Evolutionary conservation across 2,329 filamentous ascomycete genomes (phyloP), one percentile per base, ranked within the genome.

Genomic region (Xylaria hypoxylon): DNA sequence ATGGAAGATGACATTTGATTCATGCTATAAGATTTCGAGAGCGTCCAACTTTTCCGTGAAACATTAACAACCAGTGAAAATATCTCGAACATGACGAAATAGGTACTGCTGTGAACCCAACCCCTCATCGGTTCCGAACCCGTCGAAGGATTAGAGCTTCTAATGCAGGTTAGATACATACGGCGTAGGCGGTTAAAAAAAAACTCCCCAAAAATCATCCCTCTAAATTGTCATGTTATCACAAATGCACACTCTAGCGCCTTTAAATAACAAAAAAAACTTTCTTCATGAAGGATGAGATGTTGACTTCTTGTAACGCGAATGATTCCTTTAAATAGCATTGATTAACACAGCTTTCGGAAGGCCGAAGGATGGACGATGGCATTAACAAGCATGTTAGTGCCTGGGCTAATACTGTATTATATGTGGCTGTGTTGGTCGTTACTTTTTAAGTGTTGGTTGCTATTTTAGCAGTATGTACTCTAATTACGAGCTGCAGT

Each of bases 351-450:
- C 24, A 10, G 35, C 11, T 42, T 28, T 19, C 31, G 5, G 38
- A 38, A n/a, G 45, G n/a, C 31, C 8, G 38, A 38, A n/a, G 45
- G n/a, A 52, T 35, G 19, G 10, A 22, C 22, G 28, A 19, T 6
- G n/a, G 26, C 15, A 52, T 15, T 11, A 48, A 7, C 5, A 17
- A 6, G 8, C 13, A 48, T 3, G 13, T 38, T 3, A 38, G n/a
- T 38, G 35, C 24, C 22, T 48, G 11, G 13, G 6, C 22, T 26
- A 52, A 19, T 33, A n/a, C 31, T 13, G 2, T 35, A 8, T 24
- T 24, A 19, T 24, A 48, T 57, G 56, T 58, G 65, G 65, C 55
- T 64, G 38, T 52, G 61, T 44, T 44, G 22, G 6, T 26, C 5
- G 19, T 28, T 17, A 28, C 26, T 42, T 19, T 19, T 19, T 10